Percentiles rank a stretch among this genome's conserved stretches.
These are phyloP conservation scores for Apiosordaria backusii DNA, from an alignment of 495 filamentous ascomycete species.

Conservation along the genomic window DNA sequence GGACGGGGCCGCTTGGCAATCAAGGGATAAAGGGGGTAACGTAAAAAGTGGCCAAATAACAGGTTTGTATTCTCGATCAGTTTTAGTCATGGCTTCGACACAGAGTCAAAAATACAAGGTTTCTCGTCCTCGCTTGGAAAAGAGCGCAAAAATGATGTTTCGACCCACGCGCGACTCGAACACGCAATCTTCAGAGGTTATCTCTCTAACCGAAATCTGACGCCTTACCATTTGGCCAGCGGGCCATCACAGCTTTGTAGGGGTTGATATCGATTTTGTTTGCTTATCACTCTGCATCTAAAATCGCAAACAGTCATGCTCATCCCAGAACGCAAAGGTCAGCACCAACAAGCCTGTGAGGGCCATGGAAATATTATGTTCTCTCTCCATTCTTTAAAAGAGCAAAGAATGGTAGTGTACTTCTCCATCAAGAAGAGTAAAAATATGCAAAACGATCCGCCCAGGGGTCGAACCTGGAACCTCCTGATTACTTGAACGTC, in stretches of 20 bases:
- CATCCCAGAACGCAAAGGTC: too few species aligned
- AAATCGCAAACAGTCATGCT: too few species aligned
- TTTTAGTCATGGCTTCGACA: background rate
- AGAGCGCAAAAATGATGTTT: background rate
- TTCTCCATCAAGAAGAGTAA: background rate
- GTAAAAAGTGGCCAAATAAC: background rate
- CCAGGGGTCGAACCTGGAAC: constrained; percentile 5
- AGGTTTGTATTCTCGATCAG: background rate
- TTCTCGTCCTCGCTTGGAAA: background rate
- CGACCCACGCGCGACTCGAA: constrained; percentile 9
- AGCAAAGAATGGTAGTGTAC: too few species aligned
- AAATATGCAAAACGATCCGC: constrained; percentile 1
- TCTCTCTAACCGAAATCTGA: constrained; percentile 3
- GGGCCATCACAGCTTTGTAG: background rate
- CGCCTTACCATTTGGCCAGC: constrained; percentile 7
- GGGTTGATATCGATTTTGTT: background rate
- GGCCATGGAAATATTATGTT: too few species aligned
- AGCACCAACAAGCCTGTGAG: too few species aligned
- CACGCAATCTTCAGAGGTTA: constrained; percentile 1
- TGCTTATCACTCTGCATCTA: background rate
- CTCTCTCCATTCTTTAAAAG: too few species aligned
- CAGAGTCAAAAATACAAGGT: background rate
- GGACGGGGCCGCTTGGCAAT: background rate
- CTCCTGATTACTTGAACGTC: background rate
- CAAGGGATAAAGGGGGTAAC: background rate